Evolutionary conservation across 495 filamentous ascomycete species (phyloP), one percentile per base, ranked within the genome.

Genomic region (Hypoxylon crocopeplum): DNA sequence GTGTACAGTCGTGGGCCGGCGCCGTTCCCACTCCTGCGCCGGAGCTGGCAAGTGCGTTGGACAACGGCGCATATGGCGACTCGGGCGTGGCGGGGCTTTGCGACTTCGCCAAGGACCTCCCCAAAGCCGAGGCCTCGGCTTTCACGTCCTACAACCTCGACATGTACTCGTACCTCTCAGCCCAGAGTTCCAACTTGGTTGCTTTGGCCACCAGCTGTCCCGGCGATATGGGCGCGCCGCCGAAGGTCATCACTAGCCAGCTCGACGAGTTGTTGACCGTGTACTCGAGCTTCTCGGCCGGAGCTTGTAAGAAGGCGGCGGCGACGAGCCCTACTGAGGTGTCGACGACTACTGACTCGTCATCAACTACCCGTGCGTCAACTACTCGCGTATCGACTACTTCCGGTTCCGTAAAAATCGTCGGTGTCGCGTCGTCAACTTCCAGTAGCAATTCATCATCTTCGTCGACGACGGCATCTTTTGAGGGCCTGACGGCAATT

Each of bases 221-320:
- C 13, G 29, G 13, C 39, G 34, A 51, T 5, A 52, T 62, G 51
- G 59, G 47, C 29, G 50, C 57, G 6, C 44, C 45, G 4, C 29
- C 57, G 3, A 22, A 15, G 2, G 36, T 61, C 37, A 54, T 61
- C 45, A 55, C 44, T 1, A 44, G 36, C 38, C 29, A 64, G 55
- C 44, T 59, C 7, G 27, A 7, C 15, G 37, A 64, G 39, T 15
- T 55, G 12, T 32, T 64, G 2, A n/a, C 20, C 20, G 33, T 55
- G 2, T 64, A 64, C 55, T 64, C 61, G 12, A 42, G 49, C 24
- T 64, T 64, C 45, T 48, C 54, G 1, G 61, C 45, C n/a, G 60
- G 42, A 7, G 55, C 44, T 6, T 64, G 61, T 25, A 20, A 24
- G 11, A 22, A 12, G 1, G 25, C 41, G 12, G 27, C 39, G 0